Evolutionary conservation across 2,329 filamentous ascomycete species (phyloP).

Genomic region (Penicillium sp.): DNA sequence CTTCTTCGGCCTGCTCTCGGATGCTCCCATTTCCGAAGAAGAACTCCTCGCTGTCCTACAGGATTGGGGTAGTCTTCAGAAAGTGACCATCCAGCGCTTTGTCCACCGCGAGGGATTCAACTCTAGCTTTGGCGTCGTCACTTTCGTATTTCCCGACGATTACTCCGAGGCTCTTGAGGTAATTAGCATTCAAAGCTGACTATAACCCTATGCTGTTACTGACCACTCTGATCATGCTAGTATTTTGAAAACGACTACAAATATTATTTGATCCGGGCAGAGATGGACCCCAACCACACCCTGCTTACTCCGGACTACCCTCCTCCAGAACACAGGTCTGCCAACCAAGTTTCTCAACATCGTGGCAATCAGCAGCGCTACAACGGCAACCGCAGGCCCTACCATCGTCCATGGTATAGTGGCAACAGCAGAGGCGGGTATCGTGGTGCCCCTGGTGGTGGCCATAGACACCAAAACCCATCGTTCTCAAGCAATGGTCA

Average conservation of each 20-base stretch:
- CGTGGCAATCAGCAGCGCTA: conserved; percentile 4
- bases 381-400: conserved; percentile 3
- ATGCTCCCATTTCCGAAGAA: not conserved
- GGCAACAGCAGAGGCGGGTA: conserved; percentile 5
- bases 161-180: conserved; percentile 17
- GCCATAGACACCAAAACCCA: not conserved
- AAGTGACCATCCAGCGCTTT: not conserved
- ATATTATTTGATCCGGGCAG: conserved; percentile 20
- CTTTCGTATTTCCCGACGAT: conserved; percentile 8
- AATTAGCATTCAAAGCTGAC: not conserved
- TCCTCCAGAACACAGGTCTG: not conserved
- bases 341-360: not conserved
- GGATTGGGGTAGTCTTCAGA: not conserved
- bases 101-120: not conserved
- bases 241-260: conserved; percentile 16
- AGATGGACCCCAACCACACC: conserved; percentile 14
- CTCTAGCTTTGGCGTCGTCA: not conserved
- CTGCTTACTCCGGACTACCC: not conserved
- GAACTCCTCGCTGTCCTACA: conserved; percentile 28
- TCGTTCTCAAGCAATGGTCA: conserved; percentile 3
- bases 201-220: not conserved
- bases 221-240: conserved; percentile 6
- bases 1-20: not conserved
- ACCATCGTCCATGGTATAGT: conserved; percentile 2
- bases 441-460: not conserved